Conservation (phyloP, 202 grass and related monocot genomes). For the Eragrostis tef region DNA sequence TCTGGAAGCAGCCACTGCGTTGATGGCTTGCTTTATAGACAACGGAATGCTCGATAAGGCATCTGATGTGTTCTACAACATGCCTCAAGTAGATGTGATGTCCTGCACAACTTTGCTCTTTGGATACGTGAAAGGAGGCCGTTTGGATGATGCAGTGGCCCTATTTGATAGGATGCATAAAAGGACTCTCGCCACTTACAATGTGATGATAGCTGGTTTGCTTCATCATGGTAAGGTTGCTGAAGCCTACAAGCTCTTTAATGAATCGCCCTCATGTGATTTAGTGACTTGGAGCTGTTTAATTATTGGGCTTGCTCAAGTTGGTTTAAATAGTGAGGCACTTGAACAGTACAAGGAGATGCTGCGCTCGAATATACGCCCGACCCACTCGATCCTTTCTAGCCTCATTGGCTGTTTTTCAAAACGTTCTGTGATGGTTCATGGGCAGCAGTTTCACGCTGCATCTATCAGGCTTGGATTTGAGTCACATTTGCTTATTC, state of each 20-base stretch:
- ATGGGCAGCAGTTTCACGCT: slow-evolving; percentile 63
- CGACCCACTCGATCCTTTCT: slow-evolving; percentile 60
- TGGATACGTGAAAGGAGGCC: slow-evolving; percentile 73
- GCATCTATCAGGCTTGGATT: slow-evolving; percentile 57
- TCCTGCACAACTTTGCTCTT: slow-evolving; percentile 64
- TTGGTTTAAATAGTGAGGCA: slow-evolving; percentile 57
- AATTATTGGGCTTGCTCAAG: slow-evolving; percentile 58
- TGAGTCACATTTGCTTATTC: slow-evolving; percentile 50
- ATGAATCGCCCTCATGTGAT: slow-evolving; percentile 56
- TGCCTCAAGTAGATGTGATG: slow-evolving; percentile 56
- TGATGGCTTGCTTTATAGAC: slow-evolving; percentile 69
- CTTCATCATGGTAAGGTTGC: slow-evolving; percentile 57
- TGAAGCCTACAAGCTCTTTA: slow-evolving; percentile 70
- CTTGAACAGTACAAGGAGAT: slow-evolving; percentile 59
- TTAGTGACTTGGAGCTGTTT: slow-evolving; percentile 62
- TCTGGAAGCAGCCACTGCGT: slow-evolving; percentile 57
- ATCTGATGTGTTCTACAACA: slow-evolving; percentile 51
- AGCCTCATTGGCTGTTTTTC: slow-evolving; percentile 62
- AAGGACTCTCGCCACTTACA: slow-evolving; percentile 61
- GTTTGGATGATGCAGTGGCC: slow-evolving; percentile 53
- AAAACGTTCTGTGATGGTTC: slow-evolving; percentile 54
- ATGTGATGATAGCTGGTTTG: slow-evolving; percentile 74
- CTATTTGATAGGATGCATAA: slow-evolving; percentile 62
- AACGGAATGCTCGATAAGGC: slow-evolving; percentile 65
- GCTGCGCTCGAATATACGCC: slow-evolving; percentile 50